Conservation (phyloP, 2,329 filamentous ascomycete genomes). For the Clarireedia homoeocarpa region DNA sequence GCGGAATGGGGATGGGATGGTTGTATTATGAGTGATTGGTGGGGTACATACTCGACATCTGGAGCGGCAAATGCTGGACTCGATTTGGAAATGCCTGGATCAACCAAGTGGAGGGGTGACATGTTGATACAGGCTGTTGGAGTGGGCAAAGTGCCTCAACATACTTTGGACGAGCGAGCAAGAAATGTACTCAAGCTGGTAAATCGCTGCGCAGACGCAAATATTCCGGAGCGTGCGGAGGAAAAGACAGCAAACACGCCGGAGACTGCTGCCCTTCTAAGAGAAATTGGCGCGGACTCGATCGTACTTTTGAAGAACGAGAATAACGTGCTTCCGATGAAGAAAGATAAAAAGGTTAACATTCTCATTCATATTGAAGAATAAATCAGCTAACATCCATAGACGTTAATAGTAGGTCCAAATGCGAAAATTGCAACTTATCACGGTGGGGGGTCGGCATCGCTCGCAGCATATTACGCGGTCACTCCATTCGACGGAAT, state of each 20-base stretch:
- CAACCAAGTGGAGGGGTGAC: conserved; percentile 17
- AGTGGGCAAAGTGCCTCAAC: conserved; percentile 17
- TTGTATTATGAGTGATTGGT: conserved; percentile 53
- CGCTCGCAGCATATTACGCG: conserved; percentile 54
- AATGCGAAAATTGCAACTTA: conserved; percentile 50
- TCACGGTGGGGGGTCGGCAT: conserved; percentile 58
- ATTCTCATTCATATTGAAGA: conserved; percentile 44
- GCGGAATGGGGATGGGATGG: conserved; percentile 52
- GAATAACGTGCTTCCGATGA: conserved; percentile 44
- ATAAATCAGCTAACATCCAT: conserved; percentile 12
- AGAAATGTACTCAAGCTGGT: conserved; percentile 18
- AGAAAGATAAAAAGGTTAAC: conserved; percentile 34
- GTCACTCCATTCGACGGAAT: conserved; percentile 69
- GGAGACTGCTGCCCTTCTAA: conserved; percentile 37
- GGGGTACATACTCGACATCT: conserved; percentile 24
- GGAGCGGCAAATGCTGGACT: conserved; percentile 27
- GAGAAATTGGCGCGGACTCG: conserved; percentile 50
- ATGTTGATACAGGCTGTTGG: conserved; percentile 17
- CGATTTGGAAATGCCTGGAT: conserved; percentile 35
- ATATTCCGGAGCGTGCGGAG: conserved; percentile 21
- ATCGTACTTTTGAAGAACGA: conserved; percentile 60
- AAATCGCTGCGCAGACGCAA: conserved; percentile 31
- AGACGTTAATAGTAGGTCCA: conserved; percentile 47
- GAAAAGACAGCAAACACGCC: conserved; percentile 25
- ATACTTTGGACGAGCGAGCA: conserved; percentile 17